Percentiles rank a stretch among this genome's conserved stretches.
These are phyloP conservation scores for Sclerotinia sclerotiorum DNA, from an alignment of 2,329 filamentous ascomycete species.

Conservation along the genomic window DNA sequence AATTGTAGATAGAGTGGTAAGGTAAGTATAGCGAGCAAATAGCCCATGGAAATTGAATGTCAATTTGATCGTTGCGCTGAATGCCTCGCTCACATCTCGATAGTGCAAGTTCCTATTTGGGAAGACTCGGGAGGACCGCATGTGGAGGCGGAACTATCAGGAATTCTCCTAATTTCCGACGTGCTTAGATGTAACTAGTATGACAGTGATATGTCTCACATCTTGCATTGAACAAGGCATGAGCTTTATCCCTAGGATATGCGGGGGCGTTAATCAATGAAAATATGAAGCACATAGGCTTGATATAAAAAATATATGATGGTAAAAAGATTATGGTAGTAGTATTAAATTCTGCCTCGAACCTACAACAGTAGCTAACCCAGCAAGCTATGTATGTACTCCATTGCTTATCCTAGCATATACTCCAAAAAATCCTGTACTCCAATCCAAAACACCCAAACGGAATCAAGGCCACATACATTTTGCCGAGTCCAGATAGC, in stretches of 20 bases:
- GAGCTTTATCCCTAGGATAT: not conserved
- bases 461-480: conserved; percentile 23
- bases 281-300: not conserved
- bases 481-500: conserved; percentile 22
- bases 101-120: not conserved
- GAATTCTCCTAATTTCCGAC: not conserved
- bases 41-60: not conserved
- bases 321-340: not conserved
- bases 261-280: not conserved
- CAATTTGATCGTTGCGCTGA: not conserved
- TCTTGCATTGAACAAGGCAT: not conserved
- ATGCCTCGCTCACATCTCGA: not conserved
- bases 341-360: not conserved
- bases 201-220: not conserved
- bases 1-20: not conserved
- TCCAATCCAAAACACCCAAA: not conserved
- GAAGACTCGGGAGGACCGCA: not conserved
- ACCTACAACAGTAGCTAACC: conserved; percentile 5
- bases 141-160: not conserved
- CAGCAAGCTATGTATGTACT: conserved; percentile 5
- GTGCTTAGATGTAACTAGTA: not conserved
- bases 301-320: not conserved
- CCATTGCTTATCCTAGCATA: conserved; percentile 4
- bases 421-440: conserved; percentile 6
- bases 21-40: not conserved